These are phyloP conservation scores for Monosporascus sp. DNA, from an alignment of 2,329 filamentous ascomycete species.

Conservation along the genomic window DNA sequence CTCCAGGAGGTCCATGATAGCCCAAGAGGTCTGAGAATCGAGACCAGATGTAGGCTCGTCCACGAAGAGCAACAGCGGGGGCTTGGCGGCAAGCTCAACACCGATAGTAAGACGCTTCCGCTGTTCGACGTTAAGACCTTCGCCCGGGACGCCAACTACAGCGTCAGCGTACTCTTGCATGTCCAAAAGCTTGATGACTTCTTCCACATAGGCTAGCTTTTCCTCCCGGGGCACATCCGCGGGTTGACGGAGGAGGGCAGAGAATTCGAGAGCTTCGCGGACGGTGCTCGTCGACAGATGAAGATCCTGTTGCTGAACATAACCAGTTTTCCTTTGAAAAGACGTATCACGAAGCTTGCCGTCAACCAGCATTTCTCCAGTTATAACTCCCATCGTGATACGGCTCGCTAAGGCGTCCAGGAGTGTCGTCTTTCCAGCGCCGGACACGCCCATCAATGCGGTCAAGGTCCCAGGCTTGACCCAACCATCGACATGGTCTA, in stretches of 20 bases:
- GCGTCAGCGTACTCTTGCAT: conserved; percentile 90
- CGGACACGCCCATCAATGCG: conserved; percentile 85
- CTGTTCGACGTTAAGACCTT: conserved; percentile 72
- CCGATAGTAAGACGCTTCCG: conserved; percentile 82
- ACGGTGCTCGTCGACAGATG: conserved; percentile 82
- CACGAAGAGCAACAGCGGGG: conserved; percentile 81
- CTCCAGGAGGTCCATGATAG: conserved; percentile 81
- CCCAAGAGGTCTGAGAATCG: conserved; percentile 90
- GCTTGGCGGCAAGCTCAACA: conserved; percentile 93
- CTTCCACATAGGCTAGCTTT: conserved; percentile 82
- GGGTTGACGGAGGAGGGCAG: conserved; percentile 79
- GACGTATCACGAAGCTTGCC: conserved; percentile 66
- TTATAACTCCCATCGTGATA: conserved; percentile 83
- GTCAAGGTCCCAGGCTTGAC: conserved; percentile 89
- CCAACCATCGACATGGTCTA: conserved; percentile 87
- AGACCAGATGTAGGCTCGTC: conserved; percentile 95
- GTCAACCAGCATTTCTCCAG: conserved; percentile 71
- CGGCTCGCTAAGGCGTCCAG: conserved; percentile 81
- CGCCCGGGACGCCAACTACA: conserved; percentile 82
- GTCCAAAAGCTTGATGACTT: conserved; percentile 84
- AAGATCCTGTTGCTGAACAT: conserved; percentile 89
- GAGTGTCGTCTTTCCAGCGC: conserved; percentile 91
- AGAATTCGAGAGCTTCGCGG: conserved; percentile 82
- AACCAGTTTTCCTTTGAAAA: conserved; percentile 89
- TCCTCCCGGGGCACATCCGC: conserved; percentile 66